These are phyloP conservation scores for Magnusiomyces clavatus DNA, from an alignment of 1,139 yeast genomes.

Conservation along the genomic window DNA sequence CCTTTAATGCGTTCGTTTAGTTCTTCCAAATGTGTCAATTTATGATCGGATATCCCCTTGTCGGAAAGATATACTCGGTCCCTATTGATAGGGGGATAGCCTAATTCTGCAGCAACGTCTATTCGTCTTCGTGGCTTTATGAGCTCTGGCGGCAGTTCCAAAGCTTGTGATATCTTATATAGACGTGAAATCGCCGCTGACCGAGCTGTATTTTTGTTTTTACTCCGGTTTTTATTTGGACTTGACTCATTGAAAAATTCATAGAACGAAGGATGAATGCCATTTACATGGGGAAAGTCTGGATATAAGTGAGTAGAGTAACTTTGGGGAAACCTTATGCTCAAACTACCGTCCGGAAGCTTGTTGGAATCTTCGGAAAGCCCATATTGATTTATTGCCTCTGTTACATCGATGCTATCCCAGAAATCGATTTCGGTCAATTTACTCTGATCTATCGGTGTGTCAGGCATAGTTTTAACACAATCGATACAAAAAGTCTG, in stretches of 20 bases:
- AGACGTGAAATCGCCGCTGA: neutral
- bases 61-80: neutral
- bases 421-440: neutral
- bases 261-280: neutral
- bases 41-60: neutral
- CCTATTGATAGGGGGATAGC: neutral
- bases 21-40: neutral
- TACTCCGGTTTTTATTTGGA: too few species aligned
- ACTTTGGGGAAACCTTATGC: neutral
- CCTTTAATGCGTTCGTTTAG: neutral
- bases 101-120: slow-evolving; percentile 1
- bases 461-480: neutral
- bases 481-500: too few species aligned
- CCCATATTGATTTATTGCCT: neutral
- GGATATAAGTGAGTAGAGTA: neutral
- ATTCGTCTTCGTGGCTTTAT: neutral
- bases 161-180: neutral
- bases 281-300: neutral
- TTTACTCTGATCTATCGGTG: neutral
- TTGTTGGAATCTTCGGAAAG: neutral
- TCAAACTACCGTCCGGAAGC: neutral
- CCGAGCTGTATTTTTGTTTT: neutral
- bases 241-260: too few species aligned
- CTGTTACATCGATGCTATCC: neutral
- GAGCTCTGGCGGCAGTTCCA: neutral